These are phyloP conservation scores for Fusarium mangiferae DNA, from an alignment of 2,329 filamentous ascomycete genomes.

Conservation along the genomic window DNA sequence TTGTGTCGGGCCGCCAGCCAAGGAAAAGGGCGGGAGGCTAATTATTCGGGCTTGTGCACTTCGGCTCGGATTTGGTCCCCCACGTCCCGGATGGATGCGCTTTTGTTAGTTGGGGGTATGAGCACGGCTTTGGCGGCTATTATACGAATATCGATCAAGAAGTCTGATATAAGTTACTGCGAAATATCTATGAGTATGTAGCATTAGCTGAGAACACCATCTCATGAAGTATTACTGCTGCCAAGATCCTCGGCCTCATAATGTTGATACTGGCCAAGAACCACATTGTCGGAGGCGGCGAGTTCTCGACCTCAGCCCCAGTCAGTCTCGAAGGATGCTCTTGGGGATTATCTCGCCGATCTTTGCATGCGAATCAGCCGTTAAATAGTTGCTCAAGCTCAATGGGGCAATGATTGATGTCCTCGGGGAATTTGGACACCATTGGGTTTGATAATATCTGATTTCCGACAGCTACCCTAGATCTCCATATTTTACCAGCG, in stretches of 20 bases:
- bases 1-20: constrained; percentile 27
- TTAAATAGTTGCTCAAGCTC: constrained; percentile 17
- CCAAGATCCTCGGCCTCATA: not conserved
- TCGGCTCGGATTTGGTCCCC: constrained; percentile 15
- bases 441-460: not conserved
- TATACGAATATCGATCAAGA: not conserved
- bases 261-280: constrained; percentile 3
- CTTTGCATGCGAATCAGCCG: constrained; percentile 28
- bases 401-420: constrained; percentile 20
- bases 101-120: constrained; percentile 4
- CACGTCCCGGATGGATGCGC: constrained; percentile 13
- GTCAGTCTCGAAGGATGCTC: constrained; percentile 12
- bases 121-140: constrained; percentile 11
- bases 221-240: not conserved
- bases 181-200: not conserved
- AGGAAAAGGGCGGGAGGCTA: constrained; percentile 24
- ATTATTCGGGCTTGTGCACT: constrained; percentile 17
- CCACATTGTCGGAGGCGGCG: constrained; percentile 6
- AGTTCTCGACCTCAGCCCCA: constrained; percentile 26
- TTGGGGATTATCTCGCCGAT: constrained; percentile 21
- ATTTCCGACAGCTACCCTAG: not conserved
- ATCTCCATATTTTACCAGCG: not conserved
- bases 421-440: constrained; percentile 6
- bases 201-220: not conserved
- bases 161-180: not conserved